Evolutionary conservation across 2,329 filamentous ascomycete species (phyloP).

Genomic region (Ophiosphaerella herpotricha): DNA sequence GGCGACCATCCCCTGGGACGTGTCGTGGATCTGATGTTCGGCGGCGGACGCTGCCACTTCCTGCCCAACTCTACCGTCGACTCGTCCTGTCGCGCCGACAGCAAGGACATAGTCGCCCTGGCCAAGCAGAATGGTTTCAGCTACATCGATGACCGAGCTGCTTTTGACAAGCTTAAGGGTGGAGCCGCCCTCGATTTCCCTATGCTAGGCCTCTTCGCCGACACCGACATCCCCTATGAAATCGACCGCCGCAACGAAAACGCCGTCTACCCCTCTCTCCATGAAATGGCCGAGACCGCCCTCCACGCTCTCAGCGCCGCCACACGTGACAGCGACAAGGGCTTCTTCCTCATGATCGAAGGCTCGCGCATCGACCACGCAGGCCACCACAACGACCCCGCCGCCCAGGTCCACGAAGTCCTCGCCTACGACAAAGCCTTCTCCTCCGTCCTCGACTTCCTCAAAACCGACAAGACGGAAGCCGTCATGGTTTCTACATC

Average conservation of each 20-base stretch:
- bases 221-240: constrained; percentile 86
- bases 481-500: constrained; percentile 87
- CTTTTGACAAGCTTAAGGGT: constrained; percentile 74
- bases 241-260: constrained; percentile 82
- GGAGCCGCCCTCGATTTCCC: constrained; percentile 75
- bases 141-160: constrained; percentile 72
- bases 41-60: constrained; percentile 92
- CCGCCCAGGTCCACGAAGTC: constrained; percentile 74
- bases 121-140: constrained; percentile 80
- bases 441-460: constrained; percentile 79
- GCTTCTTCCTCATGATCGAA: constrained; percentile 99
- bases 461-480: constrained; percentile 72
- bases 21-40: constrained; percentile 88
- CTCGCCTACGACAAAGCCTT: constrained; percentile 93
- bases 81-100: constrained; percentile 81
- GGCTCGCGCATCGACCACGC: constrained; percentile 96
- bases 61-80: constrained; percentile 73
- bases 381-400: constrained; percentile 65
- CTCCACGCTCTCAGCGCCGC: constrained; percentile 78
- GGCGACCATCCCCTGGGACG: constrained; percentile 85
- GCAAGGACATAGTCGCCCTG: constrained; percentile 72
- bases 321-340: constrained; percentile 81
- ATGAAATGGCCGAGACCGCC: constrained; percentile 87
- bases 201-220: constrained; percentile 82
- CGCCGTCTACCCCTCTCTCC: constrained; percentile 82